Percentiles rank a stretch among this genome's conserved stretches.
Evolutionary conservation across 2,329 filamentous ascomycete genomes (phyloP).

Genomic region (Zalaria obscura): DNA sequence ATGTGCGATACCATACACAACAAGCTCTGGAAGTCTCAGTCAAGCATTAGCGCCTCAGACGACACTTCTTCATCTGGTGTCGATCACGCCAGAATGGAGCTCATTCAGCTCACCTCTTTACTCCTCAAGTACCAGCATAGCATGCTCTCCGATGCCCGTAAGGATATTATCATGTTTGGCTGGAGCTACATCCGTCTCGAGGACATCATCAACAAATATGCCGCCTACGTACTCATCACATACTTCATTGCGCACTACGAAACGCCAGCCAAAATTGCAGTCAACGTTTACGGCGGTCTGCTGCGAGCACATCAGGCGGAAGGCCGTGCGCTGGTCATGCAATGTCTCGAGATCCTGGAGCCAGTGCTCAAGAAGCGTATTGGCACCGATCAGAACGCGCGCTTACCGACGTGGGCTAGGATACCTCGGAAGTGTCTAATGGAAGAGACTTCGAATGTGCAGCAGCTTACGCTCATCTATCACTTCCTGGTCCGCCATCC

Average conservation of each 20-base stretch:
- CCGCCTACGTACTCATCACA: conserved; percentile 88
- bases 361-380: conserved; percentile 82
- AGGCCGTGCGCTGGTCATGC: conserved; percentile 78
- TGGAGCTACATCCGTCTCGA: conserved; percentile 99
- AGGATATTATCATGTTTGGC: conserved; percentile 97
- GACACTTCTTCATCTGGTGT: conserved; percentile 75
- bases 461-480: conserved; percentile 95
- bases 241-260: conserved; percentile 98
- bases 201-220: conserved; percentile 98
- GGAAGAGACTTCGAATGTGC: conserved; percentile 87
- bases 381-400: conserved; percentile 52
- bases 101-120: conserved; percentile 87
- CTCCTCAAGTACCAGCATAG: conserved; percentile 88
- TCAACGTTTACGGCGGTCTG: conserved; percentile 85
- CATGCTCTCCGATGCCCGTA: conserved; percentile 78
- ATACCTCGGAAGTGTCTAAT: conserved; percentile 81
- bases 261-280: conserved; percentile 88
- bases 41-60: conserved; percentile 62
- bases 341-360: conserved; percentile 88
- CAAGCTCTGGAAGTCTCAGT: conserved; percentile 84
- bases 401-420: conserved; percentile 72
- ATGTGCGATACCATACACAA: conserved; percentile 84
- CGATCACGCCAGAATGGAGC: conserved; percentile 90
- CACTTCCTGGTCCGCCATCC: conserved; percentile 89
- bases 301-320: conserved; percentile 91